These are phyloP conservation scores for Phytopythium aichiense DNA, from an alignment of 352 stramenopile species.

Conservation along the genomic window DNA sequence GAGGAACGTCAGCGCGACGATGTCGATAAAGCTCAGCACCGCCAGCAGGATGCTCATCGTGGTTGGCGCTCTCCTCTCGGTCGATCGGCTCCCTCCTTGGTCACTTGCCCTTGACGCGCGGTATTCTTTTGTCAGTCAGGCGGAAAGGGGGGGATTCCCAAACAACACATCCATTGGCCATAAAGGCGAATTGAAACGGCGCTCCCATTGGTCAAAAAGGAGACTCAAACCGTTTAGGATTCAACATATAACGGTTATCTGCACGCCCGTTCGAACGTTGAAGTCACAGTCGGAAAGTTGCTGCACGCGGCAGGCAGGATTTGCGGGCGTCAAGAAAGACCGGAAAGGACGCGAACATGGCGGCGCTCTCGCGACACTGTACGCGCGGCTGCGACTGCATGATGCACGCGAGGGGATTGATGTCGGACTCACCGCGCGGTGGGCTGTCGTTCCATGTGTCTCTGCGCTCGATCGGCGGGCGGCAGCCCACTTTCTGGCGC, in stretches of 20 bases:
- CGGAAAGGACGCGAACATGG: constrained; percentile 6
- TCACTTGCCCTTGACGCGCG: not conserved
- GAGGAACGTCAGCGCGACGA: constrained; percentile 82
- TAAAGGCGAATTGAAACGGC: no score
- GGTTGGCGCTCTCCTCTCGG: not conserved
- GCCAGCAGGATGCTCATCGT: constrained; percentile 70
- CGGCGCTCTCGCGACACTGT: constrained; percentile 55
- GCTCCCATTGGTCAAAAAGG: no score
- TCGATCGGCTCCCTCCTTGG: not conserved
- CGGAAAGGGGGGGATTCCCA: not conserved
- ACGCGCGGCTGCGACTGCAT: constrained; percentile 7
- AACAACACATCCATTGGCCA: no score
- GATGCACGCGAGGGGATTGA: not conserved
- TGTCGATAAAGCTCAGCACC: constrained; percentile 80
- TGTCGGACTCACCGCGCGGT: not conserved
- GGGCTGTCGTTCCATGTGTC: not conserved
- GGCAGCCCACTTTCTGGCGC: constrained; percentile 73
- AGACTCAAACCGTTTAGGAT: no score
- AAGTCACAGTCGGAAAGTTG: not conserved
- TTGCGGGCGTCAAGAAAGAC: not conserved
- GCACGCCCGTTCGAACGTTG: no score
- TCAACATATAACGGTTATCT: no score
- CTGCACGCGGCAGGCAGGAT: not conserved
- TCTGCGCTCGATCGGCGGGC: not conserved
- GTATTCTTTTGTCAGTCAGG: not conserved